A percentile compares a stretch with the other conserved stretches of the same genome.
These are phyloP conservation scores for Melaleuca alternifolia DNA, from an alignment of 345 rosid genomes.

Conservation along the genomic window DNA sequence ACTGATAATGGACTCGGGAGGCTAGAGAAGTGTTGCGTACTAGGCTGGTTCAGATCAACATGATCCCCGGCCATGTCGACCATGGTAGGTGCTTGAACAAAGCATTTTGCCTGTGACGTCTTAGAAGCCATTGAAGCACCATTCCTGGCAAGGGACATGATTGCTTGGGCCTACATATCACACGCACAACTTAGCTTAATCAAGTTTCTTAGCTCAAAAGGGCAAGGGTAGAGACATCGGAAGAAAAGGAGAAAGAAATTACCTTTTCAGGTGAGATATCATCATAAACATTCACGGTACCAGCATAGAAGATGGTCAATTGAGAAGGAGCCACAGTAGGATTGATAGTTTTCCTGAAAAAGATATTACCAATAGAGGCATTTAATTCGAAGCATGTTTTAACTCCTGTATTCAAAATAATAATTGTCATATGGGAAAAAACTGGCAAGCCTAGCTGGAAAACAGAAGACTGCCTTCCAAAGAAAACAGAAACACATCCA, in stretches of 20 bases:
- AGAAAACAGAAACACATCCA: background rate
- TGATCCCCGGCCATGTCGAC: background rate
- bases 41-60: background rate
- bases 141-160: background rate
- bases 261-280: background rate
- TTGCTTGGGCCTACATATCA: background rate
- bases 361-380: background rate
- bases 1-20: background rate
- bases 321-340: background rate
- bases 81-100: background rate
- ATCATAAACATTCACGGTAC: background rate
- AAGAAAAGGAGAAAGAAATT: background rate
- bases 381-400: background rate
- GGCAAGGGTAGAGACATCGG: background rate
- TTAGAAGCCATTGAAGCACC: background rate
- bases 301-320: background rate
- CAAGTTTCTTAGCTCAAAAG: background rate
- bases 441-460: background rate
- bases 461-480: background rate
- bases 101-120: background rate
- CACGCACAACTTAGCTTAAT: background rate
- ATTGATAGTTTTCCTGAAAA: background rate
- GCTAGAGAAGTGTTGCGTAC: background rate
- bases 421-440: background rate
- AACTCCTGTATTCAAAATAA: background rate